Base-by-base conservation (phyloP, 768 basidiomycete species). In the Neoboletus subvelutipes region DNA sequence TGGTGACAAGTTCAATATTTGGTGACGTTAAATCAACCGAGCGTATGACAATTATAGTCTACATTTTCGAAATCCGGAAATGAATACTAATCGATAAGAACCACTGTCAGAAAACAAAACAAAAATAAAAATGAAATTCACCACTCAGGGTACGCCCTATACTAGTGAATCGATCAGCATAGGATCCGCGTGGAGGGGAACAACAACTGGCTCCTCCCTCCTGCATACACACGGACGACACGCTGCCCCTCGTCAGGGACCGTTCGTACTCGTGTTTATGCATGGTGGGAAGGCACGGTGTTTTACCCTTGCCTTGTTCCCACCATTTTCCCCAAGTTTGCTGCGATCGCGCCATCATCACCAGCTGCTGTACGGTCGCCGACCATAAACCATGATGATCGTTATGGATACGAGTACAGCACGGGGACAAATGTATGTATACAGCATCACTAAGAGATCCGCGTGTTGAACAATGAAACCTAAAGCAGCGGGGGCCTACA, bases 401-500 rank as follows among this genome's bases (percentile, higher is more conserved):
- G 48, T 43, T 29, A 54, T 59, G 50, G 50, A 46, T 59, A 47
- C 39, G n/a, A 50, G 28, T 37, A 58, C 45, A 22, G 51, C 42
- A 60, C 37, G 26, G 20, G 58, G 52, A 42, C 52, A 60, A 41
- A 76, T 80, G 61, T 58, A 85, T 81, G 70, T 87, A 87, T 69
- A 82, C 66, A 49, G 73, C 75, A 64, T 89, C 86, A 66, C 87
- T 83, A 33, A 85, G 65, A 22, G 73, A 69, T 57, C 85, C 57
- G 28, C 85, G 60, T 83, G 87, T 61, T 84, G 84, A 18, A 81
- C 85, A 46, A 87, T 68, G 85, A 76, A 43, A 80, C 83, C 54
- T 85, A 71, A 48, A 73, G 78, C 4, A 81, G 85, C 61, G 81
- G 80, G 62, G 84, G 71, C 87, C 87, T 12, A 80, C 65, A 17